A percentile compares a stretch with the other conserved stretches of the same genome.
Conservation (phyloP, 768 basidiomycete species). For the Serendipita vermifera region DNA sequence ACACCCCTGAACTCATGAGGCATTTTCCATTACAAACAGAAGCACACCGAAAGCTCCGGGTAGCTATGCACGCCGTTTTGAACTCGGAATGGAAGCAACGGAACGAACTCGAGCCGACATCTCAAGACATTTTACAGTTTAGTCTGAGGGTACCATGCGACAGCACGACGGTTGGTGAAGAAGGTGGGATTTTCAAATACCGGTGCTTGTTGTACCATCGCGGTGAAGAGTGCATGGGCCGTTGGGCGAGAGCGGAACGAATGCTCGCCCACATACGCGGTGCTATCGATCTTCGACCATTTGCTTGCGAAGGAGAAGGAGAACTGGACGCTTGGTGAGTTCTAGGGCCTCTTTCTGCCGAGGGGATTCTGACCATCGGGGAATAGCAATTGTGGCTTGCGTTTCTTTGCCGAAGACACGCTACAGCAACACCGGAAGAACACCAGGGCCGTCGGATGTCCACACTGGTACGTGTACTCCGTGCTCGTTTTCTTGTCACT, state of each 20-base stretch:
- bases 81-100: background rate
- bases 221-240: background rate
- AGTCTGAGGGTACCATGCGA: no score
- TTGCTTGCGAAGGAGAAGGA: background rate
- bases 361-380: background rate
- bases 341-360: background rate
- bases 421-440: slow-evolving; percentile 7
- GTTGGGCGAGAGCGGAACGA: background rate
- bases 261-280: background rate
- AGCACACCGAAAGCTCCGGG: background rate
- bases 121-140: background rate
- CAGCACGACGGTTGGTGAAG: background rate
- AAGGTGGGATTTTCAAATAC: background rate
- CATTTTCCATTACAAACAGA: background rate
- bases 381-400: background rate
- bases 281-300: background rate
- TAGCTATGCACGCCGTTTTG: slow-evolving; percentile 1
- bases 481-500: no score
- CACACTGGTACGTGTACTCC: background rate
- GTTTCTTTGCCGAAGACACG: slow-evolving; percentile 6
- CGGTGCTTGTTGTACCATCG: background rate
- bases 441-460: background rate
- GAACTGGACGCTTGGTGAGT: slow-evolving; percentile 6
- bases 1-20: background rate
- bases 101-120: slow-evolving; percentile 7